A percentile compares a stretch with the other conserved stretches of the same genome.
Evolutionary conservation across 345 rosid genomes (phyloP).

Genomic region (Aquilaria sinensis): DNA sequence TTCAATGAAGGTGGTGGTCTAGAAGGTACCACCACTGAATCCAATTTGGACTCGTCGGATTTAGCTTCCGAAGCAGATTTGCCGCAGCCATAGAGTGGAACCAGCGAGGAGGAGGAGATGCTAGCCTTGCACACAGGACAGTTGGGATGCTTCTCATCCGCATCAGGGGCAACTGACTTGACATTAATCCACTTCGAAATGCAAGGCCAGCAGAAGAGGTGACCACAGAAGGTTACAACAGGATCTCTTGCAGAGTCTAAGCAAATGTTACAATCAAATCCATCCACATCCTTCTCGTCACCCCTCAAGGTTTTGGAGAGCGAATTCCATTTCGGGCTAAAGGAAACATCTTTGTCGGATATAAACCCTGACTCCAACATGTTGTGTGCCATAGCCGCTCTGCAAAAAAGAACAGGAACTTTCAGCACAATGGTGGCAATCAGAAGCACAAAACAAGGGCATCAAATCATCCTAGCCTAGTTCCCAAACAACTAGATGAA

Average conservation of each 20-base stretch:
- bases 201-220: slow-evolving; percentile 88
- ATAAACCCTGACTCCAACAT: slow-evolving; percentile 33
- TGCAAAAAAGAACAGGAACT: slow-evolving; percentile 5
- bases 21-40: slow-evolving; percentile 47
- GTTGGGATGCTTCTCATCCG: slow-evolving; percentile 34
- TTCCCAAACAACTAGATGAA: too few species aligned
- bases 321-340: slow-evolving; percentile 34
- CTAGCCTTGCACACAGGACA: slow-evolving; percentile 88
- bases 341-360: slow-evolving; percentile 21
- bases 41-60: slow-evolving; percentile 22
- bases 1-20: slow-evolving; percentile 34
- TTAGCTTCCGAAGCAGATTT: slow-evolving; percentile 31
- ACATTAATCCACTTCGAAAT: slow-evolving; percentile 57
- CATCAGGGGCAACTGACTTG: slow-evolving; percentile 33
- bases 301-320: slow-evolving; percentile 12
- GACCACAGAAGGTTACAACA: slow-evolving; percentile 80
- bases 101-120: slow-evolving; percentile 55
- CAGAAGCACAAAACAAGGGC: too few species aligned
- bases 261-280: slow-evolving; percentile 77
- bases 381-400: slow-evolving; percentile 35
- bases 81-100: slow-evolving; percentile 89
- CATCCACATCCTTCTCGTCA: slow-evolving; percentile 28
- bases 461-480: too few species aligned
- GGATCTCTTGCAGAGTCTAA: slow-evolving; percentile 69
- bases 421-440: too few species aligned